Evolutionary conservation across 2,329 filamentous ascomycete species (phyloP).

Genomic region (Monilinia aucupariae): DNA sequence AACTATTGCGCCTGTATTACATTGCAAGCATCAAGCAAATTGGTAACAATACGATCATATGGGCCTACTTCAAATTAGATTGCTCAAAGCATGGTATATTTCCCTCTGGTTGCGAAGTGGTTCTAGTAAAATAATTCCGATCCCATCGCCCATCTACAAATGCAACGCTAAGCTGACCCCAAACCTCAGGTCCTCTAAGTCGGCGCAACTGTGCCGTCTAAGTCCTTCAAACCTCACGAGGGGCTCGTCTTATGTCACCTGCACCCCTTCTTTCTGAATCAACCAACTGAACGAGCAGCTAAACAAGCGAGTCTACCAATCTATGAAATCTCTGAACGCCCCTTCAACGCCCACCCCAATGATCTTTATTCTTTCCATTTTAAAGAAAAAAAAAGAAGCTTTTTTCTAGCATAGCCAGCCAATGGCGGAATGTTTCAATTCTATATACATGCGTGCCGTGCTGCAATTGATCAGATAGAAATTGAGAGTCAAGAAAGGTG

Average conservation of each 20-base stretch:
- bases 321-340: slow-evolving; percentile 4
- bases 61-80: background rate
- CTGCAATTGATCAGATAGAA: background rate
- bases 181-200: background rate
- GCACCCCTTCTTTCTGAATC: background rate
- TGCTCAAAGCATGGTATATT: background rate
- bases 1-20: background rate
- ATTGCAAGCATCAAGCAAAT: background rate
- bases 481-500: slow-evolving; percentile 3
- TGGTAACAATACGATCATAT: background rate
- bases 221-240: background rate
- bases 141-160: background rate
- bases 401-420: background rate
- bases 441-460: background rate
- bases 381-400: background rate
- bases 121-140: background rate
- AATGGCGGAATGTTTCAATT: background rate
- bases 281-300: background rate
- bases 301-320: slow-evolving; percentile 1
- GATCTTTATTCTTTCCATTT: background rate
- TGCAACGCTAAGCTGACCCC: background rate
- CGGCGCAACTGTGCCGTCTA: background rate
- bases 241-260: background rate
- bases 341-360: background rate
- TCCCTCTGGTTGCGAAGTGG: background rate